phyloP scores from a whole-genome alignment of 768 basidiomycete species.

The Grammothele lineata region DNA sequence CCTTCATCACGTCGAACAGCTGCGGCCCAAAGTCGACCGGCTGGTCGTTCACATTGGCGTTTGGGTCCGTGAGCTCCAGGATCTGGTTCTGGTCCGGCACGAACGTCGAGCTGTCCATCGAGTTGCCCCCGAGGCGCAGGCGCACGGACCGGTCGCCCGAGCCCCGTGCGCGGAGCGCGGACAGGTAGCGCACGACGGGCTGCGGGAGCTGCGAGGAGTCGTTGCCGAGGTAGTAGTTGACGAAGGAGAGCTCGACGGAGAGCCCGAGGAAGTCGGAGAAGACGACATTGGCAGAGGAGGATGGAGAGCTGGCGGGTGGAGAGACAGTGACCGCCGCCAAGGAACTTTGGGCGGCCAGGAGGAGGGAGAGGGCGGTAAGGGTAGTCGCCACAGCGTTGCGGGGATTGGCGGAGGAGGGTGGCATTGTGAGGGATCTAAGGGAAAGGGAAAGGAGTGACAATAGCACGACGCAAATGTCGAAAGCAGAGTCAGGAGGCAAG shows the following conservation, averaged over 20 bases:
- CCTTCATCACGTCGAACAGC: slow-evolving; percentile 43
- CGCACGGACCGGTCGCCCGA: slow-evolving; percentile 37
- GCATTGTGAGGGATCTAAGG: slow-evolving; percentile 4
- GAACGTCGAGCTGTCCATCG: slow-evolving; percentile 41
- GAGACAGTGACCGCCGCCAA: slow-evolving; percentile 16
- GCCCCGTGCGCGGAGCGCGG: slow-evolving; percentile 45
- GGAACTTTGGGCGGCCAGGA: not conserved
- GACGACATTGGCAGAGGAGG: slow-evolving; percentile 34
- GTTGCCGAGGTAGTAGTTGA: slow-evolving; percentile 55
- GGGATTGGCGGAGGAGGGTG: not conserved
- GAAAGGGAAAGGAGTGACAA: slow-evolving; percentile 6
- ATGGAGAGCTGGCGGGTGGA: slow-evolving; percentile 27
- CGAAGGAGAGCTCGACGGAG: slow-evolving; percentile 59
- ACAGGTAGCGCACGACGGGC: slow-evolving; percentile 56
- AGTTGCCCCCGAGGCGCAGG: slow-evolving; percentile 48
- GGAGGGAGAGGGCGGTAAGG: too few relatives aligned
- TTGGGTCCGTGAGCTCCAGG: slow-evolving; percentile 33
- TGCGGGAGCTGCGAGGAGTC: slow-evolving; percentile 46
- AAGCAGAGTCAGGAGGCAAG: too few relatives aligned
- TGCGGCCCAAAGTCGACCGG: slow-evolving; percentile 44
- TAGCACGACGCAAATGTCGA: too few relatives aligned
- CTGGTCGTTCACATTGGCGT: slow-evolving; percentile 40
- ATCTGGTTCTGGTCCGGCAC: slow-evolving; percentile 36
- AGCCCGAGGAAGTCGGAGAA: slow-evolving; percentile 59
- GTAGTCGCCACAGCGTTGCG: too few relatives aligned